These are phyloP conservation scores for Ceratopteris richardii DNA, from an alignment of 75 land plant species.

Conservation along the genomic window DNA sequence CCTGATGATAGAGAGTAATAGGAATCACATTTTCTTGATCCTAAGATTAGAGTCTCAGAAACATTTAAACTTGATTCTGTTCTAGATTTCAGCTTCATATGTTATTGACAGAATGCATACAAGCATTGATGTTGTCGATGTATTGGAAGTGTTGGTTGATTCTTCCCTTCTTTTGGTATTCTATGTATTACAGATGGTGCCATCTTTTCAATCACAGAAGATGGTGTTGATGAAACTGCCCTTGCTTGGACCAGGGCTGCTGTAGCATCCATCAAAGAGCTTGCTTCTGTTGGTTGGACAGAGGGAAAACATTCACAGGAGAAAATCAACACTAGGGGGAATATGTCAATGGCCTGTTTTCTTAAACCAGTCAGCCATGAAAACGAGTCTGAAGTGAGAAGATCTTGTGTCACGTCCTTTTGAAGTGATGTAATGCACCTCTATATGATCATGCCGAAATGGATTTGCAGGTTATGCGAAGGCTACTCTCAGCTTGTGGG, in stretches of 20 bases:
- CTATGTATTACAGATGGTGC: slow-evolving; percentile 18
- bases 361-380: slow-evolving; percentile 13
- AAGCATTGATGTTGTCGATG: too few species aligned
- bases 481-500: slow-evolving; percentile 22
- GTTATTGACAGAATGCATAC: too few species aligned
- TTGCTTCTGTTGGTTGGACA: slow-evolving; percentile 20
- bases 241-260: slow-evolving; percentile 35
- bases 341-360: slow-evolving; percentile 9
- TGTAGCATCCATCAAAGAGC: slow-evolving; percentile 19
- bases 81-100: too few species aligned
- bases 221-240: slow-evolving; percentile 27
- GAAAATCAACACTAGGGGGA: slow-evolving; percentile 5
- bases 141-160: too few species aligned
- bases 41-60: too few species aligned
- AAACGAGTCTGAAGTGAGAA: slow-evolving; percentile 22
- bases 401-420: not conserved
- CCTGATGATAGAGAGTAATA: too few species aligned
- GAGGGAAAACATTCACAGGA: not conserved
- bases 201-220: slow-evolving; percentile 14
- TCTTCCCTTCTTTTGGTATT: too few species aligned
- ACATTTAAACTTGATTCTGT: too few species aligned
- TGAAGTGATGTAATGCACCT: not conserved
- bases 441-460: not conserved
- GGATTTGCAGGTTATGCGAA: slow-evolving; percentile 13
- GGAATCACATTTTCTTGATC: too few species aligned